Conservation (phyloP, 345 rosid species). For the Pelargonium nanum region DNA sequence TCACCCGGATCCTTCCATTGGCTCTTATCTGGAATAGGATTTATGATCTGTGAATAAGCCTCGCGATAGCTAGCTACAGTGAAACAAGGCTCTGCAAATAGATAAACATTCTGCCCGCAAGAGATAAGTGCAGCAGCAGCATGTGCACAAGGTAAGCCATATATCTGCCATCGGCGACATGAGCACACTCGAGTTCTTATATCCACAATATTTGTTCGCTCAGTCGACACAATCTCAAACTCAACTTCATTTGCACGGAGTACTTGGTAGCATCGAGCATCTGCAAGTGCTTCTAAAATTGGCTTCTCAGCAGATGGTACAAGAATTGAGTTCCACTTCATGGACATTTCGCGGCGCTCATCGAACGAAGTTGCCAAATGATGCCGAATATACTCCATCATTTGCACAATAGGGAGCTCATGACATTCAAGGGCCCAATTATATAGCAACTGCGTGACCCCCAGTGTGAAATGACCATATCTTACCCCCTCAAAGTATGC, state of each 20-base stretch:
- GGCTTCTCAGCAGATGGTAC: constrained; percentile 91
- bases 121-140: constrained; percentile 94
- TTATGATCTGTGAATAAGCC: constrained; percentile 64
- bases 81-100: constrained; percentile 81
- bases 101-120: constrained; percentile 68
- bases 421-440: constrained; percentile 97
- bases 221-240: constrained; percentile 95
- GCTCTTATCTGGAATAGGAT: constrained; percentile 55
- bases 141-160: constrained; percentile 93
- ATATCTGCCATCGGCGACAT: constrained; percentile 89
- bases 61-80: constrained; percentile 65
- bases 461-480: constrained; percentile 79
- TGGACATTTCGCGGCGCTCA: constrained; percentile 54
- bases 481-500: constrained; percentile 87
- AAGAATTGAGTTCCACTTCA: constrained; percentile 79
- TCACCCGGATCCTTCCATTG: constrained; percentile 56
- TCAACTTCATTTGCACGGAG: constrained; percentile 94
- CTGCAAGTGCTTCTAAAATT: constrained; percentile 67
- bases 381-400: constrained; percentile 82
- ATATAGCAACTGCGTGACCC: constrained; percentile 70
- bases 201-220: constrained; percentile 92
- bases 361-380: constrained; percentile 54
- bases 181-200: constrained; percentile 75
- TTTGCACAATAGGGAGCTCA: constrained; percentile 85
- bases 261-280: constrained; percentile 91